These are phyloP conservation scores for Lepraria neglecta DNA, from an alignment of 495 filamentous ascomycete genomes.

Conservation along the genomic window DNA sequence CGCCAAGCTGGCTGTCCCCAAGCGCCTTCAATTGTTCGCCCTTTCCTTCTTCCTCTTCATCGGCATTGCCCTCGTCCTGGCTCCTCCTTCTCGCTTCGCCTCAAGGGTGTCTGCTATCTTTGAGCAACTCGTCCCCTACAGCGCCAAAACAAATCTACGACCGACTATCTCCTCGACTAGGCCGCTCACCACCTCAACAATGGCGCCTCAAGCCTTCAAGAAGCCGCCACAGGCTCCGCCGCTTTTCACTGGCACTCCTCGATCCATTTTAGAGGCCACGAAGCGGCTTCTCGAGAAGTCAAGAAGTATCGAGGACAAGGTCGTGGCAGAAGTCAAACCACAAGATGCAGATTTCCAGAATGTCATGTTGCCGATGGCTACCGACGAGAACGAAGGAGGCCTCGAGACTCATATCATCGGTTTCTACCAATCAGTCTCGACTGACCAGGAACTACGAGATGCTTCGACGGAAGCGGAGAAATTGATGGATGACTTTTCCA, in stretches of 20 bases:
- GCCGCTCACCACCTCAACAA: constrained; percentile 55
- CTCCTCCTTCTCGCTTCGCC: constrained; percentile 57
- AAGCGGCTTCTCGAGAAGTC: constrained; percentile 65
- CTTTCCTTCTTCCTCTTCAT: constrained; percentile 57
- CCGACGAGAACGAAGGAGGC: constrained; percentile 59
- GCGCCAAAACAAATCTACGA: constrained; percentile 16
- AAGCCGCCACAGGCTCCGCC: constrained; percentile 82
- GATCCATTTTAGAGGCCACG: constrained; percentile 69
- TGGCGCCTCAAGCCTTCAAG: constrained; percentile 57
- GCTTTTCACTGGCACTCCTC: constrained; percentile 73
- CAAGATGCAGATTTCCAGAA: constrained; percentile 61
- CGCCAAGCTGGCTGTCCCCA: constrained; percentile 27
- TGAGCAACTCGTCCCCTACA: constrained; percentile 38
- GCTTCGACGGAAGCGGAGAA: constrained; percentile 63
- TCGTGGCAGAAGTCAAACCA: constrained; percentile 61
- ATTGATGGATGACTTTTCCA: constrained; percentile 59
- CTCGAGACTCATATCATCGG: constrained; percentile 56
- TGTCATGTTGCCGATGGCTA: constrained; percentile 55
- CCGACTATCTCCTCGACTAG: constrained; percentile 32
- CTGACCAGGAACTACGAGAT: constrained; percentile 61
- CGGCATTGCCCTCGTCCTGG: constrained; percentile 65
- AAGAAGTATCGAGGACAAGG: constrained; percentile 62
- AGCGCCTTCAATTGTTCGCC: constrained; percentile 41
- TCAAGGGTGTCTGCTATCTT: constrained; percentile 60
- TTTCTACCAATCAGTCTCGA: constrained; percentile 79